These are phyloP conservation scores for Pseudoturritis turrita DNA, from an alignment of 345 rosid genomes.

Conservation along the genomic window DNA sequence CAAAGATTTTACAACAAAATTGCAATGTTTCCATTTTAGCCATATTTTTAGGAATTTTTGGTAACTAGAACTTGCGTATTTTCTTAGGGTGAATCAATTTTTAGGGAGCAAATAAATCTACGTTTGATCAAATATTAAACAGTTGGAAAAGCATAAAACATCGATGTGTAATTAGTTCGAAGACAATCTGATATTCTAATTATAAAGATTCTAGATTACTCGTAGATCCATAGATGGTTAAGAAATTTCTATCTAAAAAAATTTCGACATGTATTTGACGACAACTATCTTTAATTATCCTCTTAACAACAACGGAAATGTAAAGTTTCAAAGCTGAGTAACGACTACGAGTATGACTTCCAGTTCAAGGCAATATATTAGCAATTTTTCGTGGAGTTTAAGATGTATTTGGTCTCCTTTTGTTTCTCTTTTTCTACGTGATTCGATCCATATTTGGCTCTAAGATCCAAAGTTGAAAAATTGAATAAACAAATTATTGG, in stretches of 20 bases:
- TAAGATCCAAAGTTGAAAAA: not conserved
- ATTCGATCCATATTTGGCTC: conserved; percentile 23
- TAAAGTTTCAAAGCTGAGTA: conserved; percentile 17
- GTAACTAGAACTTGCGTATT: too few relatives aligned
- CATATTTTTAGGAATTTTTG: too few relatives aligned
- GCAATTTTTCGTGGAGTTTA: not conserved
- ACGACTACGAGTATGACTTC: conserved; percentile 7
- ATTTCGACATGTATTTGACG: conserved; percentile 11
- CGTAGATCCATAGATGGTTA: not conserved
- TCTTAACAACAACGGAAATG: not conserved
- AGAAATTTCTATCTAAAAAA: not conserved
- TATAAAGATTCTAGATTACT: not conserved
- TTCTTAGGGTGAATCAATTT: too few relatives aligned
- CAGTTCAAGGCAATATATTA: conserved; percentile 8
- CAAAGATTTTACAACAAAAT: too few relatives aligned
- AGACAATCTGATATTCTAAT: too few relatives aligned
- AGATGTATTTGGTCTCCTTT: conserved; percentile 5
- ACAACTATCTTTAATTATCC: not conserved
- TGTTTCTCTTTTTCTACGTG: conserved; percentile 3
- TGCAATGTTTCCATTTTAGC: too few relatives aligned
- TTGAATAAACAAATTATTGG: not conserved
- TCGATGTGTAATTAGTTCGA: too few relatives aligned
- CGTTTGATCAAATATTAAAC: too few relatives aligned
- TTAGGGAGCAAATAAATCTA: too few relatives aligned
- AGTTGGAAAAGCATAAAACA: too few relatives aligned